Conservation (phyloP, 306 rosid genomes). For the Gastrolobium bilobum region DNA sequence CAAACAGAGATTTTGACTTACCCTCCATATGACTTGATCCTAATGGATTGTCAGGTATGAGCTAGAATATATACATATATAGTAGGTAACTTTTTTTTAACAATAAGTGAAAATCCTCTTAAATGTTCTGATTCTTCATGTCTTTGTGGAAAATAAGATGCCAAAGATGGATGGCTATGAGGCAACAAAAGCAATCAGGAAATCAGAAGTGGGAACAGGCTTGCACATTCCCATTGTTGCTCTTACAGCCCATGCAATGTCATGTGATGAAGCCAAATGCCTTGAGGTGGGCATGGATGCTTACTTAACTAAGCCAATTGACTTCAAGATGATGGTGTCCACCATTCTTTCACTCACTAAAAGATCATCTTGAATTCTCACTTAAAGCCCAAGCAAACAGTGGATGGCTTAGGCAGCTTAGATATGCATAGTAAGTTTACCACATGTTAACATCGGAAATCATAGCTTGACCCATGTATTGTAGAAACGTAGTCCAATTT, state of each 20-base stretch:
- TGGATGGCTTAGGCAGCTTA: constrained; percentile 39
- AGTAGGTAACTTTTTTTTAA: neutral
- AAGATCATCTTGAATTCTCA: constrained; percentile 52
- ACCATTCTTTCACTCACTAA: constrained; percentile 95
- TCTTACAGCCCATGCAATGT: constrained; percentile 99
- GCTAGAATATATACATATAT: neutral
- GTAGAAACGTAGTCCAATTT: constrained; percentile 38
- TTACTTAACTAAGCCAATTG: constrained; percentile 95
- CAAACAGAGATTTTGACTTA: constrained; percentile 55
- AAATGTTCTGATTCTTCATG: constrained; percentile 20
- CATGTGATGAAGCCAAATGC: constrained; percentile 98
- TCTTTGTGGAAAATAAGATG: constrained; percentile 71
- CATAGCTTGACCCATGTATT: constrained; percentile 36
- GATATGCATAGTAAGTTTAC: constrained; percentile 46
- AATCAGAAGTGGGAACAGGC: constrained; percentile 75
- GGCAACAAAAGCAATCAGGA: constrained; percentile 94
- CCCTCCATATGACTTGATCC: constrained; percentile 78
- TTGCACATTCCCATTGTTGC: constrained; percentile 94
- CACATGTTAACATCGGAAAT: constrained; percentile 23
- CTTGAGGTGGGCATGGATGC: constrained; percentile 99
- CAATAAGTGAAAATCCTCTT: neutral
- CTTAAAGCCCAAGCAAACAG: constrained; percentile 34
- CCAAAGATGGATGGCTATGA: constrained; percentile 99
- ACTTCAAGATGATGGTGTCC: constrained; percentile 92
- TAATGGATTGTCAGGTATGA: constrained; percentile 99